These are phyloP conservation scores for Clavispora santaluciae DNA, from an alignment of 805 yeast species.

Conservation along the genomic window DNA sequence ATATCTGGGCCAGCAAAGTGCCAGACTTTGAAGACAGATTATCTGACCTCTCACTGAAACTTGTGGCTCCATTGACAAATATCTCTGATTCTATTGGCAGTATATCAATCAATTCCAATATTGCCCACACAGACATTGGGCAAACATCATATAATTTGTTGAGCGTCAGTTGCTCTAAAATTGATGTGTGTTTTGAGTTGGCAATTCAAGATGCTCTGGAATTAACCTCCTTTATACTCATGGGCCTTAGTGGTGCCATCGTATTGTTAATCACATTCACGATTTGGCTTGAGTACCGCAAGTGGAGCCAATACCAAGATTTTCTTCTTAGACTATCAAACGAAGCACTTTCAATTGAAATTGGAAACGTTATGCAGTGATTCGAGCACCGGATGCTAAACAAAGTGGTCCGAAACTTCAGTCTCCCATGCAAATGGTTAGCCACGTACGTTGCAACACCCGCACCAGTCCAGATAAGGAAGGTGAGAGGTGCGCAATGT, in stretches of 20 bases:
- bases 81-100: conserved; percentile 37
- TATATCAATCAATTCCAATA: conserved; percentile 14
- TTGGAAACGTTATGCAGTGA: not conserved
- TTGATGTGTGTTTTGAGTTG: not conserved
- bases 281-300: not conserved
- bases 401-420: not conserved
- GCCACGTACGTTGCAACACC: not conserved
- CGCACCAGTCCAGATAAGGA: not conserved
- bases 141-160: not conserved
- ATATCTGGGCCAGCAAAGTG: conserved; percentile 51
- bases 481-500: not conserved
- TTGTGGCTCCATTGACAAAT: conserved; percentile 56
- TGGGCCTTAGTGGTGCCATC: not conserved
- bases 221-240: not conserved
- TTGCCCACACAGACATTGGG: not conserved
- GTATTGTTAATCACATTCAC: not conserved
- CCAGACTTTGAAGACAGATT: conserved; percentile 67
- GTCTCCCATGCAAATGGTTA: not conserved
- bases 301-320: not conserved
- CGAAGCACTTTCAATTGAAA: not conserved
- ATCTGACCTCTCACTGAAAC: conserved; percentile 48
- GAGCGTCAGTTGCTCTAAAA: not conserved
- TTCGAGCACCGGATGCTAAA: not conserved
- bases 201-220: not conserved
- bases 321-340: not conserved